Evolutionary conservation across 768 basidiomycete genomes (phyloP), one percentile per base, ranked within the genome.

Genomic region (Obba rivulosa): DNA sequence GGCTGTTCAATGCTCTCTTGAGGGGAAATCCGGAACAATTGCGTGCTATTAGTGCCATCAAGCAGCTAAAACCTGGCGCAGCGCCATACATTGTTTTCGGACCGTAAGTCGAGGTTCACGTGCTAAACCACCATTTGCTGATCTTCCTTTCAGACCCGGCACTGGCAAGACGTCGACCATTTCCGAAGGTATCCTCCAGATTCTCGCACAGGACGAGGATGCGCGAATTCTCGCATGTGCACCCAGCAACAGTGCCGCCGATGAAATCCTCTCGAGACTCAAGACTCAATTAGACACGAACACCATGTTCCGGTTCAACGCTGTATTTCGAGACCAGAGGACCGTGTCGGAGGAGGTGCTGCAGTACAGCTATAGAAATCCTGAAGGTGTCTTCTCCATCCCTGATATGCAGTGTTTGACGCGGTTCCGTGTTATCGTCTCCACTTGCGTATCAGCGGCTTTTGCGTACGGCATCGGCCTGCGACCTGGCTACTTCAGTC

Each of bases 101-200:
- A 28, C 83, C 83, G 81, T 82, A 59, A 55, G 80, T 73, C 13
- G 39, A 34, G 23, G 20, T 28, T 34, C 17, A 38, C 13, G 9
- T 51, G 21, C 3, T 20, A 11, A n/a, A 17, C 23, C 9, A 20
- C 5, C 3, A 21, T 48, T 35, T 8, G 17, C 20, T 9, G 8
- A 4, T 21, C 11, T 16, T 45, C 17, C 8, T 34, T 7, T 31
- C 41, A 73, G 72, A 2, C 72, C 72, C 0, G 72, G 72, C 0
- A 85, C 83, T 0, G 83, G 83, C 0, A 86, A 86, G 61, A 85
- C 83, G 0, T 72, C 83, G 20, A 84, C 81, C 0, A 67, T 80
- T 1, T 76, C 83, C 2, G 83, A 86, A 58, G 75, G 77, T 1
- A 83, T 85, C 34, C 68, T 63, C 3, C 83, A 86, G 55, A 58